Evolutionary conservation across 306 rosid genomes (phyloP).

Genomic region (Rosa lucieae): DNA sequence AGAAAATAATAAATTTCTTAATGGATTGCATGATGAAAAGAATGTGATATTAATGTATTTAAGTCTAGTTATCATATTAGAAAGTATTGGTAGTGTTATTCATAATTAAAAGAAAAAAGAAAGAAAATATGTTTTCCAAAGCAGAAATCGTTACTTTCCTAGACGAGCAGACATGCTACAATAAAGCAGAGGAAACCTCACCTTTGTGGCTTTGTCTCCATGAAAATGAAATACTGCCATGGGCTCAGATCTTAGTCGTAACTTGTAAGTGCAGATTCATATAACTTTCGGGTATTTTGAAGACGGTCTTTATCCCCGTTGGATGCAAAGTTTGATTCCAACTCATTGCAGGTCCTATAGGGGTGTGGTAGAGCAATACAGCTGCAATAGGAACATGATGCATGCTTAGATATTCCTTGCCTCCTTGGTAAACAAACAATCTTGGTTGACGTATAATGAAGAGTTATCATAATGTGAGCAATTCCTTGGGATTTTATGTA

Average conservation of each 20-base stretch:
- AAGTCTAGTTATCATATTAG: neutral
- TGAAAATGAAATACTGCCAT: conserved; percentile 59
- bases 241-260: conserved; percentile 56
- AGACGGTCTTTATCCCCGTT: conserved; percentile 66
- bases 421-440: neutral
- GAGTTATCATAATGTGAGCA: neutral
- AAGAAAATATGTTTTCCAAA: neutral
- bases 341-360: conserved; percentile 48
- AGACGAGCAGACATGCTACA: neutral
- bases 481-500: neutral
- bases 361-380: conserved; percentile 74
- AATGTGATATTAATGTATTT: neutral
- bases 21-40: conserved; percentile 9
- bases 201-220: conserved; percentile 87
- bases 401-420: neutral
- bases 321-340: conserved; percentile 69
- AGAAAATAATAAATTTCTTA: neutral
- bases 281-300: conserved; percentile 55
- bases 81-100: neutral
- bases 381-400: conserved; percentile 47
- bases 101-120: neutral
- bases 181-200: conserved; percentile 17
- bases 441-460: neutral
- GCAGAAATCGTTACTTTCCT: neutral
- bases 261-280: conserved; percentile 67